Evolutionary conservation across 108 stramenopile genomes (phyloP).

Genomic region (Pseudonitzschia multistriata): DNA sequence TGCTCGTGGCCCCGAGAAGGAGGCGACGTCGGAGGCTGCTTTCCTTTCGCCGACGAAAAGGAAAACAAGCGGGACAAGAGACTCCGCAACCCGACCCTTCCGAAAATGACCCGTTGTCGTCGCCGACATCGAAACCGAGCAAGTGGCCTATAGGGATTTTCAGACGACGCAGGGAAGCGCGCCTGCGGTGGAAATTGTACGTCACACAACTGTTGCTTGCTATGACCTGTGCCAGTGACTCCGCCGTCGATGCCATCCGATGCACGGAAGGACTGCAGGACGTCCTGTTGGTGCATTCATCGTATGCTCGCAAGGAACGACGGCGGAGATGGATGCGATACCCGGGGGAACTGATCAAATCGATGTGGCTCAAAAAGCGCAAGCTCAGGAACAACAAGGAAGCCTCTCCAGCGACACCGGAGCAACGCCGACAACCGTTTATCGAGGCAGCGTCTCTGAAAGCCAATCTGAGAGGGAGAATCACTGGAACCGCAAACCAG

Average conservation of each 20-base stretch:
- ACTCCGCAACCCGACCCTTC: neutral
- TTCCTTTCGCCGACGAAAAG: neutral
- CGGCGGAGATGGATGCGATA: slow-evolving; percentile 55
- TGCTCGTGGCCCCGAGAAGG: neutral
- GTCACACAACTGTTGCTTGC: slow-evolving; percentile 72
- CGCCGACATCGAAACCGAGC: neutral
- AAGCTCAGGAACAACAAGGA: no score
- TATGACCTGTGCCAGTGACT: slow-evolving; percentile 76
- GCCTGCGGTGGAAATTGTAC: slow-evolving; percentile 67
- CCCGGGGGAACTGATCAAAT: slow-evolving; percentile 44
- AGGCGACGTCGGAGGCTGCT: slow-evolving; percentile 4
- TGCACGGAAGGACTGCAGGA: slow-evolving; percentile 63
- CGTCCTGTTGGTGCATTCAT: slow-evolving; percentile 60
- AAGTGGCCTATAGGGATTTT: slow-evolving; percentile 15
- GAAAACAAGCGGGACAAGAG: neutral
- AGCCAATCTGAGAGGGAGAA: slow-evolving; percentile 44
- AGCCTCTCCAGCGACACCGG: neutral
- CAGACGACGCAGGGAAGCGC: slow-evolving; percentile 34
- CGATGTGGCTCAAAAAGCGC: slow-evolving; percentile 14
- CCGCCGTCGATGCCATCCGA: slow-evolving; percentile 65
- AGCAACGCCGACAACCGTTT: slow-evolving; percentile 32
- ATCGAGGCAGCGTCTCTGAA: slow-evolving; percentile 41
- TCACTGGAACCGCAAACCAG: slow-evolving; percentile 75
- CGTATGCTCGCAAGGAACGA: slow-evolving; percentile 47
- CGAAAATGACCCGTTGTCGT: neutral